phyloP scores from a whole-genome alignment of 163 green algal species.

The Chloroidium sp. region DNA sequence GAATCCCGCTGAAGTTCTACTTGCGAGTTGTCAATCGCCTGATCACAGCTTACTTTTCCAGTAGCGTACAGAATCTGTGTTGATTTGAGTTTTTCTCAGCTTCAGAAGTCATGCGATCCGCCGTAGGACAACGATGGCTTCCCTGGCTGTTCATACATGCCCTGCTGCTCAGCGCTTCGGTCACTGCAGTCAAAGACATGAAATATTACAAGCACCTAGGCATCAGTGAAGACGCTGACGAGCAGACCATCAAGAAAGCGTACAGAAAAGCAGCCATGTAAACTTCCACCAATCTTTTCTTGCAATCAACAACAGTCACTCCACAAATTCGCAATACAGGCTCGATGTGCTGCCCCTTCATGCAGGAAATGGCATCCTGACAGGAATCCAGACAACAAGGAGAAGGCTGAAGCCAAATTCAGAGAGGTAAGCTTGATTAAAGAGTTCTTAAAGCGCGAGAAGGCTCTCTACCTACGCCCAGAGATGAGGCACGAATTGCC shows the following conservation, averaged over 20 bases:
- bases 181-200: constrained; percentile 37
- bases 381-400: constrained; percentile 70
- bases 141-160: no score
- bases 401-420: constrained; percentile 70
- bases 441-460: not conserved
- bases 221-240: constrained; percentile 52
- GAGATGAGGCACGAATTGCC: not conserved
- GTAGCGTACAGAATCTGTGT: no score
- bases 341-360: not conserved
- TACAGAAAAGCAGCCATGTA: constrained; percentile 64
- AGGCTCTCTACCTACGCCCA: not conserved
- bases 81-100: no score
- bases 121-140: no score
- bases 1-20: no score
- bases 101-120: no score
- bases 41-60: no score
- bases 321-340: not conserved
- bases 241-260: constrained; percentile 63
- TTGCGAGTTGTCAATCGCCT: no score
- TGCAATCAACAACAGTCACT: no score
- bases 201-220: constrained; percentile 65
- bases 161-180: no score
- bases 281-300: constrained; percentile 4
- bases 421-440: constrained; percentile 23
- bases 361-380: constrained; percentile 76